Conservation (phyloP, 208 protist genomes). For the Trypanosoma platydactyli region DNA sequence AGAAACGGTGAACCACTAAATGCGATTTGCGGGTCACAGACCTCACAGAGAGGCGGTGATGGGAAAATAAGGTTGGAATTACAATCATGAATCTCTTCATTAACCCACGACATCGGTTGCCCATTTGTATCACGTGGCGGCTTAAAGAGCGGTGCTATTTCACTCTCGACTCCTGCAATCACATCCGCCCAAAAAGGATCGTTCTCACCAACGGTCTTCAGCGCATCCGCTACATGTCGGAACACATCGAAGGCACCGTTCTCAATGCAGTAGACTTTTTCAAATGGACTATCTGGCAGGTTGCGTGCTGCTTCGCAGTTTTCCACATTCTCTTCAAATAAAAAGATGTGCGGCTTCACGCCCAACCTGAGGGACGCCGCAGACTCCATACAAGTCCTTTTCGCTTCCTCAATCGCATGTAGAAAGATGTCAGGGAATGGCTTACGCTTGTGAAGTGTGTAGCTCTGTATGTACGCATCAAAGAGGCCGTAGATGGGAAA, state of each 20-base stretch:
- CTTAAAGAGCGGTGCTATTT: constrained; percentile 67
- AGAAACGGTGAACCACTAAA: constrained; percentile 49
- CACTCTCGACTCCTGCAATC: constrained; percentile 49
- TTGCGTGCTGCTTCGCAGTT: constrained; percentile 66
- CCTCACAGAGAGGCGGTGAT: constrained; percentile 51
- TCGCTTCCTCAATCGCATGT: constrained; percentile 58
- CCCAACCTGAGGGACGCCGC: constrained; percentile 61
- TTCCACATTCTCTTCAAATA: constrained; percentile 68
- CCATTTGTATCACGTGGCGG: constrained; percentile 35
- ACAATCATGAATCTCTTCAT: constrained; percentile 70
- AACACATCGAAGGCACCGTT: constrained; percentile 68
- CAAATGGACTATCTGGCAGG: constrained; percentile 59
- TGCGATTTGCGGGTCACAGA: constrained; percentile 33
- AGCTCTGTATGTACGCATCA: constrained; percentile 74
- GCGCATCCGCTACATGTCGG: constrained; percentile 56
- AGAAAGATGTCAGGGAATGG: constrained; percentile 80
- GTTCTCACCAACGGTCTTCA: constrained; percentile 57
- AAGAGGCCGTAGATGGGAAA: constrained; percentile 76
- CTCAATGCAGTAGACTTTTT: constrained; percentile 65
- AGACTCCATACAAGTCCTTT: constrained; percentile 43
- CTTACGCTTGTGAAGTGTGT: constrained; percentile 73
- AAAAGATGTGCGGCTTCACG: constrained; percentile 72
- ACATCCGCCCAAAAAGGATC: constrained; percentile 70
- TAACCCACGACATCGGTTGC: constrained; percentile 60
- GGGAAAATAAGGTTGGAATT: constrained; percentile 74